phyloP scores from a whole-genome alignment of 495 filamentous ascomycete genomes.

The Tuber borchii region DNA sequence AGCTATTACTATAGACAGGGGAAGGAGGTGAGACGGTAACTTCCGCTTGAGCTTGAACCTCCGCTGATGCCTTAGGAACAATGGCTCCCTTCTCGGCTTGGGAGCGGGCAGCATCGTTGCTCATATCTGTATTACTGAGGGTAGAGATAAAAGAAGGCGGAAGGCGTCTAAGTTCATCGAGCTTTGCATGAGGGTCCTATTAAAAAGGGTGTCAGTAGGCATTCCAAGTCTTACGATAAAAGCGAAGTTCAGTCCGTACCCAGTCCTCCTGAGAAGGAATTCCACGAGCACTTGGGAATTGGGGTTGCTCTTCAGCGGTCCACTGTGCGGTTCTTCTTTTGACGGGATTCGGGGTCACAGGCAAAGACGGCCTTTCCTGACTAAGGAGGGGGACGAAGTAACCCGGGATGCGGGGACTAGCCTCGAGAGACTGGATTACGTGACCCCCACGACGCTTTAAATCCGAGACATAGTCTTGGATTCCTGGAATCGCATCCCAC shows the following conservation, averaged over 20 bases:
- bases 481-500: conserved; percentile 40
- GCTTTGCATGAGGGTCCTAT: conserved; percentile 40
- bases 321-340: conserved; percentile 25
- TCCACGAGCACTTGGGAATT: conserved; percentile 39
- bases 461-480: conserved; percentile 37
- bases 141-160: conserved; percentile 37
- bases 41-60: conserved; percentile 2
- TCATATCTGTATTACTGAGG: conserved; percentile 19
- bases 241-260: conserved; percentile 32
- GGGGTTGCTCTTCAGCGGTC: conserved; percentile 25
- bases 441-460: conserved; percentile 18
- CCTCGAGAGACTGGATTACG: conserved; percentile 19
- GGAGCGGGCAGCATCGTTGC: not conserved
- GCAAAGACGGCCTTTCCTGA: conserved; percentile 28
- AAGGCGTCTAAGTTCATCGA: conserved; percentile 39
- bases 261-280: conserved; percentile 41
- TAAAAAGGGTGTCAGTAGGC: conserved; percentile 23
- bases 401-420: conserved; percentile 15
- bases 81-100: not conserved
- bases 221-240: conserved; percentile 1
- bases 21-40: conserved; percentile 6
- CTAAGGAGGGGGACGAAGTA: conserved; percentile 22
- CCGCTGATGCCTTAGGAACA: not conserved
- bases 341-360: conserved; percentile 35
- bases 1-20: conserved; percentile 21